Evolutionary conservation across 2,329 filamentous ascomycete genomes (phyloP).

Genomic region (Penicillium sp.): DNA sequence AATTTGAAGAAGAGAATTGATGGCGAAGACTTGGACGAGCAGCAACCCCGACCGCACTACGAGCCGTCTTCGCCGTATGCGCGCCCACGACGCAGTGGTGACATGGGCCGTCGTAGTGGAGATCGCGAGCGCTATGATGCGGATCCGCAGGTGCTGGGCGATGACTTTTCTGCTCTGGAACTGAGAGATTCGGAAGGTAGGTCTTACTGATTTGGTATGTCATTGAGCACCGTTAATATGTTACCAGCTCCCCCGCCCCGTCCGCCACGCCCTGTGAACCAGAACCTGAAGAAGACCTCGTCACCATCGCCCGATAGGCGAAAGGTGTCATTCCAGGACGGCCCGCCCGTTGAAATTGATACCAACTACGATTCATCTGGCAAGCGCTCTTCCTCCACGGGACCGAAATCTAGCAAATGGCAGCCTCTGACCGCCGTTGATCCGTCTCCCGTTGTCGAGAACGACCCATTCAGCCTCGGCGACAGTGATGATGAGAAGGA

Average conservation of each 20-base stretch:
- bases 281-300: slow-evolving; percentile 71
- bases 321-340: slow-evolving; percentile 56
- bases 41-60: slow-evolving; percentile 34
- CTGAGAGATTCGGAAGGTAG: slow-evolving; percentile 57
- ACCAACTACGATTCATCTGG: slow-evolving; percentile 38
- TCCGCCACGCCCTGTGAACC: slow-evolving; percentile 64
- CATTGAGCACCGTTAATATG: slow-evolving; percentile 1
- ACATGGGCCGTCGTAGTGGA: slow-evolving; percentile 65
- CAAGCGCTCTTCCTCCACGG: slow-evolving; percentile 48
- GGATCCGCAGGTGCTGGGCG: slow-evolving; percentile 81
- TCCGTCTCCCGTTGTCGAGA: slow-evolving; percentile 76
- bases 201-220: not conserved
- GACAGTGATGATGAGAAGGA: slow-evolving; percentile 93
- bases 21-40: slow-evolving; percentile 70
- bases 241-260: slow-evolving; percentile 49
- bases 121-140: slow-evolving; percentile 93
- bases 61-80: slow-evolving; percentile 34
- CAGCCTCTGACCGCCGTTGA: slow-evolving; percentile 84
- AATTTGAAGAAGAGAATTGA: slow-evolving; percentile 90
- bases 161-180: slow-evolving; percentile 72
- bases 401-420: slow-evolving; percentile 83
- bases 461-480: slow-evolving; percentile 93
- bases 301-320: slow-evolving; percentile 50
- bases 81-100: slow-evolving; percentile 56
- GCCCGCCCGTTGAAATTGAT: slow-evolving; percentile 73